Evolutionary conservation across 2,329 filamentous ascomycete species (phyloP).

Genomic region (Sporothrix inflata): DNA sequence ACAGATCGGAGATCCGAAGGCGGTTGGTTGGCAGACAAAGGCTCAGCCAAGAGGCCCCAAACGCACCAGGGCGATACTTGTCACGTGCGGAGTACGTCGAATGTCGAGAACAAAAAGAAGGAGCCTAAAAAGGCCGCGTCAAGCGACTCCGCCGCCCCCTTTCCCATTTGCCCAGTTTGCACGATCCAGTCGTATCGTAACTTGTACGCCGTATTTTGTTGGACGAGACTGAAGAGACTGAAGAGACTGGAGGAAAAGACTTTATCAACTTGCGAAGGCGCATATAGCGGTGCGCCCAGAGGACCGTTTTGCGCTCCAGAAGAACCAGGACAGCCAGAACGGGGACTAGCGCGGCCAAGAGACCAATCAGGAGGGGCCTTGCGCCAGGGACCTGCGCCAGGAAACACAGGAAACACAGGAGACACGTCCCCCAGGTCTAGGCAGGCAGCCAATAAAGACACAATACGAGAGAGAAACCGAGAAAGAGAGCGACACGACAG

Average conservation of each 20-base stretch:
- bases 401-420: too few species aligned
- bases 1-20: background rate
- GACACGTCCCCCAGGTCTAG: background rate
- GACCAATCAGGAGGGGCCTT: constrained; percentile 1
- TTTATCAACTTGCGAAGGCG: background rate
- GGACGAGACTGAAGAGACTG: too few species aligned
- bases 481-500: background rate
- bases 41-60: background rate
- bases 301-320: background rate
- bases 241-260: too few species aligned
- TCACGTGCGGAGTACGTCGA: too few species aligned
- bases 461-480: background rate
- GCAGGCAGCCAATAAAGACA: constrained; percentile 13
- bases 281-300: too few species aligned
- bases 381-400: background rate
- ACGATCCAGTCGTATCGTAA: background rate
- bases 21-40: too few species aligned
- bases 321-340: too few species aligned
- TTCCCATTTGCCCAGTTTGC: background rate
- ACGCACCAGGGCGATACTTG: background rate
- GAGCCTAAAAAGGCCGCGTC: constrained; percentile 12
- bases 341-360: constrained; percentile 5
- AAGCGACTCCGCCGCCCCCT: constrained; percentile 11
- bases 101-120: background rate
- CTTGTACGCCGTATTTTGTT: too few species aligned